phyloP scores from a whole-genome alignment of 148 eudicot species.

The Camellia japonica region DNA sequence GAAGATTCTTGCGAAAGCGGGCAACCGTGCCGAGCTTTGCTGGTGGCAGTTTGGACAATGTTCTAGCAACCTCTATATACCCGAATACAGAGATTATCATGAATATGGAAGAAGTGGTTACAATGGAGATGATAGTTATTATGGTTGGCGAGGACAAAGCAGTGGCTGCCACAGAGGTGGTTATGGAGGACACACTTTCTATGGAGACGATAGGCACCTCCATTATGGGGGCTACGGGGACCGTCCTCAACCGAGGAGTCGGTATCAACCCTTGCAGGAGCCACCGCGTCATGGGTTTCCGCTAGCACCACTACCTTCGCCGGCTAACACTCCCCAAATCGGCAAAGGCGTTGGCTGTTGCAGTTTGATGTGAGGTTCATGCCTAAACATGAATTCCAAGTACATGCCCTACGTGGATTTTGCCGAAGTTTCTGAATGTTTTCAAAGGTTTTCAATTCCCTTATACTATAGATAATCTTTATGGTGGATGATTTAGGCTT shows the following conservation, averaged over 20 bases:
- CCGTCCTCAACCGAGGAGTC: neutral
- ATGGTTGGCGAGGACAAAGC: neutral
- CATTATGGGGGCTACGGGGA: neutral
- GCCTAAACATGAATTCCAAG: neutral
- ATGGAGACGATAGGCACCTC: neutral
- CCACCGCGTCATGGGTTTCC: neutral
- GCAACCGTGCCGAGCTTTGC: neutral
- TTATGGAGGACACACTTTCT: neutral
- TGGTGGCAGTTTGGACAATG: constrained; percentile 21
- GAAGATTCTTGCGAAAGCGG: constrained; percentile 8
- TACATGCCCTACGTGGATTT: neutral
- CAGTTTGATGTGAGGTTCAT: constrained; percentile 4
- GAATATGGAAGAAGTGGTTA: neutral
- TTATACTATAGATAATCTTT: neutral
- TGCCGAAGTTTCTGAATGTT: neutral
- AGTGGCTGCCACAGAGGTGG: neutral
- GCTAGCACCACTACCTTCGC: neutral
- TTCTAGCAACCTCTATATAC: constrained; percentile 11
- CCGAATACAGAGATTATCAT: neutral
- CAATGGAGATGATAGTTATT: neutral
- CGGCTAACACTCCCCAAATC: neutral
- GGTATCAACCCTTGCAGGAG: neutral
- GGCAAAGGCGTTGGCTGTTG: neutral
- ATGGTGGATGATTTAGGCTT: neutral
- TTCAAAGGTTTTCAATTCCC: neutral